Evolutionary conservation across 805 yeast species (phyloP), one percentile per base, ranked within the genome.

Genomic region (Wickerhamomyces mucosus): DNA sequence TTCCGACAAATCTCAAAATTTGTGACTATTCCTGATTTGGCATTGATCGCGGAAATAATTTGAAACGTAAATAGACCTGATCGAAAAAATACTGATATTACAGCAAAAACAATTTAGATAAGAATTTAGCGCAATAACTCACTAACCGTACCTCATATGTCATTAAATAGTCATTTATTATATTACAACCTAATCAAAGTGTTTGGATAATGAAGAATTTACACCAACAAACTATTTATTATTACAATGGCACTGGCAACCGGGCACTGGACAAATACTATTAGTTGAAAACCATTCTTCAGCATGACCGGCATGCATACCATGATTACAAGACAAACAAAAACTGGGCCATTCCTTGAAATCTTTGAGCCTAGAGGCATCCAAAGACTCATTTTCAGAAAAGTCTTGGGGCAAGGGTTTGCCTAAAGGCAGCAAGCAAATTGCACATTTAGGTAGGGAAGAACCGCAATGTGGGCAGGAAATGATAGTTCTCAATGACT

Each of bases 251-350:
- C 98, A 89, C 25, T 67, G 63, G 48, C 98, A 89, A 26, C 86
- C 94, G 0, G 96, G 96, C 3, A 89, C 95, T 0, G 98, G 96
- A 48, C 98, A 89, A 1, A 82, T 72, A 34, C 71, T 72, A 46
- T 88, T 95, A 51, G 77, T 78, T 17, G 78, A 69, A 53, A 89
- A 89, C 98, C 98, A 89, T 47, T 88, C 94, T 40, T 83, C 86
- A 0, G 96, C 96, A 53, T 89, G 98, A 4, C 81, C 86, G 0
- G 95, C 86, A 58, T 89, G 98, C 72, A 78, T 78, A 1, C 96
- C 95, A 47, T 89, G 98, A 50, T 81, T 84, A 51, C 98, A 89
- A 21, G 78, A 72, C 41, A 89, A 58, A 48, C 98, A 89, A 56
- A 85, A 85, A 43, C 92, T 83, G 43, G 89, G 86, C 95, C 95